Evolutionary conservation across 768 basidiomycete genomes (phyloP).

Genomic region (Phanerochaete sordida): DNA sequence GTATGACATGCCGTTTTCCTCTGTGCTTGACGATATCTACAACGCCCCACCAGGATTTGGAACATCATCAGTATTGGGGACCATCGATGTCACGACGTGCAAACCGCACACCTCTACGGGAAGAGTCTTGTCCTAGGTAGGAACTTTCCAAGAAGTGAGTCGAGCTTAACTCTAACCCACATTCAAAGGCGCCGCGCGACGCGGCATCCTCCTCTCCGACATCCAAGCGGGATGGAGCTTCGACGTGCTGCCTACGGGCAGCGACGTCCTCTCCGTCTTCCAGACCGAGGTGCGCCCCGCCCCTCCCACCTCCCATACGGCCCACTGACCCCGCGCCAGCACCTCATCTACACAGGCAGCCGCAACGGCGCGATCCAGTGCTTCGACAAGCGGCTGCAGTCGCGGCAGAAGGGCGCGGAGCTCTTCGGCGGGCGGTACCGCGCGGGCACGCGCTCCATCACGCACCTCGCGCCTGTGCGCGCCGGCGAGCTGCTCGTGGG

Average conservation of each 20-base stretch:
- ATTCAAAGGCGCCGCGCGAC: conserved; percentile 46
- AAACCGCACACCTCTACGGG: conserved; percentile 49
- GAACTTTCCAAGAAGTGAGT: neutral
- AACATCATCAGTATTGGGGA: conserved; percentile 19
- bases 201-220: conserved; percentile 50
- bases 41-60: conserved; percentile 10
- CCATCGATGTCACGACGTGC: conserved; percentile 50
- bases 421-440: conserved; percentile 38
- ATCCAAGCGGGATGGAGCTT: conserved; percentile 34
- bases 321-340: conserved; percentile 28
- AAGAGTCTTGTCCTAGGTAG: conserved; percentile 52
- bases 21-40: neutral
- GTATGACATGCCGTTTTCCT: conserved; percentile 6
- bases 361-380: conserved; percentile 57
- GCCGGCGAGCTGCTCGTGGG: conserved; percentile 54
- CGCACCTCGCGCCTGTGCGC: conserved; percentile 46
- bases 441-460: conserved; percentile 41
- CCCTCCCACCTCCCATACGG: neutral
- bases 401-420: conserved; percentile 26
- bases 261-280: conserved; percentile 62
- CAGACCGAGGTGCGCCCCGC: conserved; percentile 25
- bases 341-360: conserved; percentile 42
- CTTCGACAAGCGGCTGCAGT: conserved; percentile 42
- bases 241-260: conserved; percentile 45
- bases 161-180: conserved; percentile 5